Evolutionary conservation across 1,284 basidiomycete species (phyloP), one percentile per base, ranked within the genome.

Genomic region (Apiotrichum mycotoxinovorans): DNA sequence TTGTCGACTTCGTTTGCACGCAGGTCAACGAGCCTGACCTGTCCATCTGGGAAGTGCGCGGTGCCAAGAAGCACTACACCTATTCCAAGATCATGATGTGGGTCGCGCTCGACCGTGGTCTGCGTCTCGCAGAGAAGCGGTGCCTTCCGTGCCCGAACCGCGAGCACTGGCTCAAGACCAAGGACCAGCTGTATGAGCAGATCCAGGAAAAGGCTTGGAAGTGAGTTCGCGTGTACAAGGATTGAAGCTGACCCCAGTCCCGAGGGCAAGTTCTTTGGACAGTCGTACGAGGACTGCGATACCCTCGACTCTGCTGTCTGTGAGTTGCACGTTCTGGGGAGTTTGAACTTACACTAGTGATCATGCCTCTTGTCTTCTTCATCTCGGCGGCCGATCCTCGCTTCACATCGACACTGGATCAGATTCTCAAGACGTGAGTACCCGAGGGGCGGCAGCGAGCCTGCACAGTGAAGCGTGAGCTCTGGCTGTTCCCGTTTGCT

Each of bases 71-170:
- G 58, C 85, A 95, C 72, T 96, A 94, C 40, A 67, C 90, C 82
- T 93, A 93, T 75, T 90, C 87, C 43, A 93, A 93, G 82, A 86
- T 92, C 52, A 92, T 94, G 91, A 82, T 92, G 70, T 92, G 90
- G 88, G 91, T 96, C 46, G 92, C 92, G 0, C 85, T 96, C 57
- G 92, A 96, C 68, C 81, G 91, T 79, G 90, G 91, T 3, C 81
- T 96, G 4, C 87, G 92, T 17, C 81, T 96, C 20, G 89, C 90
- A 3, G 91, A 95, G 35, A 96, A 96, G 75, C 84, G 92, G 23
- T 88, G 71, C 57, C 63, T 79, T 14, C 79, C 79, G 5, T 79
- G 79, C 71, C 80, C 73, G 20, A 78, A 75, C 63, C 72, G 69
- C 54, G 48, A 76, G 50, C 82, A 84, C 58, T 96, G 92, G 92